Percentiles rank a stretch among this genome's conserved stretches.
Evolutionary conservation across 345 rosid species (phyloP).

Genomic region (Eutrema japonicum): DNA sequence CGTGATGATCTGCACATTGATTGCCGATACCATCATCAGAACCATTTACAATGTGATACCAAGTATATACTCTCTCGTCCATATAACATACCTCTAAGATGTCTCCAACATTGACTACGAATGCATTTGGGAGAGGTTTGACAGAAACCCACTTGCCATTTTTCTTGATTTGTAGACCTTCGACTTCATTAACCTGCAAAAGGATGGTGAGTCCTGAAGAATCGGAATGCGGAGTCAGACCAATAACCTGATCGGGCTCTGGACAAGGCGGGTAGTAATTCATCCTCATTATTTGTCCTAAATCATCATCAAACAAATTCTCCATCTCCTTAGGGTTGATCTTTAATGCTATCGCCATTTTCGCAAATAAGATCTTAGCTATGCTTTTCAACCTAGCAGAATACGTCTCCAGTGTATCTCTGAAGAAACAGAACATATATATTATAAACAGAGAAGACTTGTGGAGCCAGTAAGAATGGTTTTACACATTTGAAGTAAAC

Average conservation of each 20-base stretch:
- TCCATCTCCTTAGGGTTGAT: conserved; percentile 56
- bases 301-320: conserved; percentile 46
- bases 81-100: conserved; percentile 25
- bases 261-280: conserved; percentile 65
- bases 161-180: conserved; percentile 62
- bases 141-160: conserved; percentile 47
- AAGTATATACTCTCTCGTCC: not conserved
- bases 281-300: conserved; percentile 32
- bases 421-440: conserved; percentile 18
- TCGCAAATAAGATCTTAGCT: conserved; percentile 42
- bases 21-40: conserved; percentile 19
- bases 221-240: conserved; percentile 55
- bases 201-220: conserved; percentile 54
- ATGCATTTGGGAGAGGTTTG: conserved; percentile 36
- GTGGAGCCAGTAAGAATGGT: conserved; percentile 1
- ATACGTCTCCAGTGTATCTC: conserved; percentile 57
- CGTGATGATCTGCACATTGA: conserved; percentile 43
- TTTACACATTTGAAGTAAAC: conserved; percentile 25
- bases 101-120: conserved; percentile 32
- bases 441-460: not conserved
- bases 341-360: conserved; percentile 48
- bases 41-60: not conserved
- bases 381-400: conserved; percentile 33
- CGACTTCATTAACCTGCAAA: conserved; percentile 48
- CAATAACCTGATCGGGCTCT: conserved; percentile 43